phyloP scores from a whole-genome alignment of 768 basidiomycete species.

The Cystobasidium ongulense region DNA sequence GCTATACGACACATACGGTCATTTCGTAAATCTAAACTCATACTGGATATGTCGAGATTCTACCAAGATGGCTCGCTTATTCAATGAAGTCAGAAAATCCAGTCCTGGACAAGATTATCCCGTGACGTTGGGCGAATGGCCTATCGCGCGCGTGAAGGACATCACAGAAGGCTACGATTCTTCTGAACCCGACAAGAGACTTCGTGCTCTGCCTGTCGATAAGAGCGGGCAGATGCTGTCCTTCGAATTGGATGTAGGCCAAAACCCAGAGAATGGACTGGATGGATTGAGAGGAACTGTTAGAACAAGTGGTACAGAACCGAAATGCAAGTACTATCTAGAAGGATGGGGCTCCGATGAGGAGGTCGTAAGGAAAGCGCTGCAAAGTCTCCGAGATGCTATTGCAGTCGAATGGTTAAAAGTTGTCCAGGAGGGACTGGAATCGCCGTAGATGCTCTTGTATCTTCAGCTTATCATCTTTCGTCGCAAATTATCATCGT shows the following conservation, averaged over 20 bases:
- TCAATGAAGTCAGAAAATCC: conserved; percentile 43
- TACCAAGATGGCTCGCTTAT: conserved; percentile 60
- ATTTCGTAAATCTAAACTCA: conserved; percentile 52
- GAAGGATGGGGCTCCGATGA: conserved; percentile 63
- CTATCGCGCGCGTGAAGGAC: conserved; percentile 61
- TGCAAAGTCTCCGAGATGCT: conserved; percentile 57
- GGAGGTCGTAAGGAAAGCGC: conserved; percentile 49
- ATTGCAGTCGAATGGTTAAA: conserved; percentile 64
- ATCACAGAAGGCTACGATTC: conserved; percentile 61
- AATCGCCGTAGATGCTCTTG: conserved; percentile 35
- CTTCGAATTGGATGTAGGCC: conserved; percentile 51
- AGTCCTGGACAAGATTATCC: not conserved
- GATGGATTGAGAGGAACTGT: conserved; percentile 59
- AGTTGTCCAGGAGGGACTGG: conserved; percentile 51
- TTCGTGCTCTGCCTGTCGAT: conserved; percentile 57
- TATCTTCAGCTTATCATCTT: not conserved
- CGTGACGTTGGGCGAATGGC: conserved; percentile 52
- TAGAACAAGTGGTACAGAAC: conserved; percentile 69
- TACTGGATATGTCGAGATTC: conserved; percentile 55
- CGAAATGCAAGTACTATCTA: conserved; percentile 75
- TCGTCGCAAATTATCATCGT: not conserved
- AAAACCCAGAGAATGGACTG: conserved; percentile 45
- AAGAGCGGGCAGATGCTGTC: conserved; percentile 65
- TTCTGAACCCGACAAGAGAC: conserved; percentile 56
- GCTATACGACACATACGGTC: conserved; percentile 59